Evolutionary conservation across 306 rosid species (phyloP).

Genomic region (Fragaria ananassa): DNA sequence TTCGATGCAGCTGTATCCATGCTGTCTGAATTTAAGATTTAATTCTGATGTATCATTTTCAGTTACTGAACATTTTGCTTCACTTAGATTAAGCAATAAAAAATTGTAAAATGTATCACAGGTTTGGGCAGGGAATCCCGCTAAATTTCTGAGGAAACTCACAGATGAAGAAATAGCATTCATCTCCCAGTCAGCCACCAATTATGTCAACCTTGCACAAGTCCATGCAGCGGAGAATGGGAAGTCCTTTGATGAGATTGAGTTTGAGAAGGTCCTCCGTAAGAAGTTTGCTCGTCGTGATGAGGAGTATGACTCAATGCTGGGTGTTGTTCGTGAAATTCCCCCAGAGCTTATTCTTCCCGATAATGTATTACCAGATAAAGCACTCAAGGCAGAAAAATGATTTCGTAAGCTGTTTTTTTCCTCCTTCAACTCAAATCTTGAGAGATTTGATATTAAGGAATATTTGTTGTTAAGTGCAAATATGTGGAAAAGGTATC

Average conservation of each 20-base stretch:
- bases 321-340: slow-evolving; percentile 60
- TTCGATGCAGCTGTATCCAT: not conserved
- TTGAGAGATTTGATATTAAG: slow-evolving; percentile 38
- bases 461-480: slow-evolving; percentile 39
- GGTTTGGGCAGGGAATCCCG: slow-evolving; percentile 98
- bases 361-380: slow-evolving; percentile 63
- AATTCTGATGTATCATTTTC: not conserved
- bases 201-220: slow-evolving; percentile 74
- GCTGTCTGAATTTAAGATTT: not conserved
- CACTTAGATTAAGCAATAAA: slow-evolving; percentile 9
- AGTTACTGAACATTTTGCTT: not conserved
- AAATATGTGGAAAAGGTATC: slow-evolving; percentile 51
- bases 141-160: slow-evolving; percentile 82
- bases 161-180: slow-evolving; percentile 84
- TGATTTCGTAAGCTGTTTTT: slow-evolving; percentile 19
- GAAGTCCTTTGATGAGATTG: slow-evolving; percentile 66
- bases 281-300: slow-evolving; percentile 70
- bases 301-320: slow-evolving; percentile 63
- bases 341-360: slow-evolving; percentile 60
- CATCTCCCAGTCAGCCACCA: slow-evolving; percentile 68
- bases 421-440: slow-evolving; percentile 27
- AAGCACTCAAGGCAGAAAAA: slow-evolving; percentile 43
- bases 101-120: slow-evolving; percentile 14
- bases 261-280: slow-evolving; percentile 68
- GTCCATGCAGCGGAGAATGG: slow-evolving; percentile 92